Evolutionary conservation across 352 stramenopile genomes (phyloP), one percentile per base, ranked within the genome.

Genomic region (Pythium oligandrum): DNA sequence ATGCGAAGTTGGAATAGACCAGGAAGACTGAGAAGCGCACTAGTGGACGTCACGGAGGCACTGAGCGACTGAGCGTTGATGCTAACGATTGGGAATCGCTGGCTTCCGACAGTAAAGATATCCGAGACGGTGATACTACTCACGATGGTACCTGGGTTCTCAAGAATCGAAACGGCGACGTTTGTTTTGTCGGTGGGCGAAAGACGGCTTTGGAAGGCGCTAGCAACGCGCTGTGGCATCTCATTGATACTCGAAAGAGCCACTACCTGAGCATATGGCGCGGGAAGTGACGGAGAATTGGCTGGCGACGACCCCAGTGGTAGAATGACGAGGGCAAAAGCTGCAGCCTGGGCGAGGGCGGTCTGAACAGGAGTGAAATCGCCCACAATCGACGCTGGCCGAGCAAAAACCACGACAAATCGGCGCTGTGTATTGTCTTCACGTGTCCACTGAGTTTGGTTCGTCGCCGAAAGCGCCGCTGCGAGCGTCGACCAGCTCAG

Each of bases 1-100:
- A 83, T 51, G 1, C 6, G 55, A 17, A 85, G 37, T n/a, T 43
- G 10, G n/a, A 51, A 35, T 34, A 53, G 60, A 1, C 58, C 58
- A n/a, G 52, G 46, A 6, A 65, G 31, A 1, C 38, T 26, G 51
- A 65, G 48, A 10, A 17, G 17, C 1, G 60, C 32, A 3, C 44
- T 47, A 5, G 44, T 33, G 11, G 6, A 51, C 6, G 37, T 17
- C 31, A 53, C 3, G 6, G 32, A 37, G 1, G 44, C 17, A 0
- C 44, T 30, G 30, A 63, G 32, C 5, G 49, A 6, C 5, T 32
- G 11, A 1, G 57, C 17, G 6, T 38, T 49, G 9, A 63, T n/a
- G 11, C 54, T 50, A 5, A 63, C 9, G 4, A 17, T 40, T 26
- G 17, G 17, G 17, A 26, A 26, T 26, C 17, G 17, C 17, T 26